Conservation (phyloP, 148 eudicot species). For the Camellia granthamiana region DNA sequence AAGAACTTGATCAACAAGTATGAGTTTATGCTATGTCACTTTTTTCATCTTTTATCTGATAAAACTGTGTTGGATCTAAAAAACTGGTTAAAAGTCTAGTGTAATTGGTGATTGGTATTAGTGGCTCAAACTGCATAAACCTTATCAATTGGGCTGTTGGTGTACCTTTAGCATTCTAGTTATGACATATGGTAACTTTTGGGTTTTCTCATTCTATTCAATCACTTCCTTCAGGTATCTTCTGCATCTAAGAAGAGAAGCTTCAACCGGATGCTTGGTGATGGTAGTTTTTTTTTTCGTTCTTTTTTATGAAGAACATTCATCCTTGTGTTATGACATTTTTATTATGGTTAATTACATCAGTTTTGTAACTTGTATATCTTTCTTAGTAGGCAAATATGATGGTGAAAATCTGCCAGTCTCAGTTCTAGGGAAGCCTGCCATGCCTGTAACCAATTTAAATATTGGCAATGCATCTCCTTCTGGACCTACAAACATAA, state of each 20-base stretch:
- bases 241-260: constrained; percentile 57
- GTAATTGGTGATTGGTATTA: not conserved
- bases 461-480: constrained; percentile 66
- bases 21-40: constrained; percentile 6
- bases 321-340: not conserved
- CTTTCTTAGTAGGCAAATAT: constrained; percentile 38
- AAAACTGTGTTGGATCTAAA: not conserved
- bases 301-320: not conserved
- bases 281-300: constrained; percentile 34
- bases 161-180: not conserved
- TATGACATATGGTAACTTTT: not conserved
- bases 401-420: constrained; percentile 25
- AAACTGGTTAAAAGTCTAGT: not conserved
- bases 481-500: constrained; percentile 41
- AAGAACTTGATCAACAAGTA: constrained; percentile 57
- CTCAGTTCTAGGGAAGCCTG: constrained; percentile 51
- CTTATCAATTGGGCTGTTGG: not conserved
- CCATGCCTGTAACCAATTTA: constrained; percentile 55
- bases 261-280: constrained; percentile 74
- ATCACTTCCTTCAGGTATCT: not conserved
- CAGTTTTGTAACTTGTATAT: not conserved
- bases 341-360: not conserved
- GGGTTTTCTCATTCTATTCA: not conserved
- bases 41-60: not conserved
- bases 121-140: not conserved